Evolutionary conservation across 2,329 filamentous ascomycete species (phyloP), one percentile per base, ranked within the genome.

Genomic region (Podosphaera aphanis): DNA sequence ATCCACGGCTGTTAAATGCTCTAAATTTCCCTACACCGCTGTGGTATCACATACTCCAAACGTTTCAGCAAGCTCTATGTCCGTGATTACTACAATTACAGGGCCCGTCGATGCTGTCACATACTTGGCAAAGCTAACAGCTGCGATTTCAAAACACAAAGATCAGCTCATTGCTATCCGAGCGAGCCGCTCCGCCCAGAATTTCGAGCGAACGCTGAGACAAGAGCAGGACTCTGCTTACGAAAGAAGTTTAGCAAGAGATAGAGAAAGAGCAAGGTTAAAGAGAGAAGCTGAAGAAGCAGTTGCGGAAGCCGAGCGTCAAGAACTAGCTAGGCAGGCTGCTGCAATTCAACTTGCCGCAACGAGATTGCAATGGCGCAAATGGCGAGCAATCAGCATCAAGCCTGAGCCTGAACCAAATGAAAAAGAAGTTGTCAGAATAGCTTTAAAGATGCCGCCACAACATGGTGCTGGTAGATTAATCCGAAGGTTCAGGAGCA

Each of bases 141-240:
- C 70, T 5, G 79, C 79, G 3, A 80, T 93, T 49, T 70, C 74
- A 43, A 77, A 80, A 50, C 82, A 93, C 58, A 72, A 72, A n/a
- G 71, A 79, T 15, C 77, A 88, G 41, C 66, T 98, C 3, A 74
- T 76, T 35, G 70, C 75, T 25, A 77, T 82, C 18, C 73, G 86
- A n/a, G 73, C 79, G 2, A 76, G 83, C 55, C 71, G 86, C 45
- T 73, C 74, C 15, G 83, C 85, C 37, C 83, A 93, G 53, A 76
- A 92, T 58, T 76, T 83, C 2, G 73, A 80, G n/a, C 72, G 88
- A 40, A 82, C 66, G 54, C 66, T 98, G 29, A 74, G 86, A n/a
- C 73, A 80, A 49, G 77, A 93, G 60, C 90, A 98, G 60, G 85
- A 95, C 59, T 81, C 75, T 8, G 90, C 90, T 0, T 98, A 98